Evolutionary conservation across 1,284 basidiomycete genomes (phyloP).

Genomic region (Ganoderma boninense): DNA sequence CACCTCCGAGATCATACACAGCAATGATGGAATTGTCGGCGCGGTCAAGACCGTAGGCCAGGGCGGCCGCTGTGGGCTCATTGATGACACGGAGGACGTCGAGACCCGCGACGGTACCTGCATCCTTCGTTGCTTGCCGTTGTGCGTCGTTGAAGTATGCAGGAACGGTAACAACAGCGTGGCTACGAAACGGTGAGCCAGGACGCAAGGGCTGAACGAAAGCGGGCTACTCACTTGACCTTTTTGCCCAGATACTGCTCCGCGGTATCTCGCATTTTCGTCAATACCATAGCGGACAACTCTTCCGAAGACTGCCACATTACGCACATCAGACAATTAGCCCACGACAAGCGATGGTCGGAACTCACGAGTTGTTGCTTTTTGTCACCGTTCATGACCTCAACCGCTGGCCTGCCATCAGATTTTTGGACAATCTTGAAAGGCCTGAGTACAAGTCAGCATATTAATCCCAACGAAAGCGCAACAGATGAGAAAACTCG

Average conservation of each 20-base stretch:
- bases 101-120: conserved; percentile 96
- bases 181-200: conserved; percentile 47
- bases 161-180: conserved; percentile 93
- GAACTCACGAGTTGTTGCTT: conserved; percentile 64
- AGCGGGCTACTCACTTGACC: conserved; percentile 78
- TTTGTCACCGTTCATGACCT: conserved; percentile 84
- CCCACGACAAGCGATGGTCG: no score
- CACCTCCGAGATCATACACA: conserved; percentile 89
- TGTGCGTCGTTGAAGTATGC: conserved; percentile 99
- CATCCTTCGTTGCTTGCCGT: conserved; percentile 97
- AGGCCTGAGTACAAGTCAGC: conserved; percentile 55
- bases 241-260: conserved; percentile 92
- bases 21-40: conserved; percentile 88
- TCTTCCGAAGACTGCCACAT: conserved; percentile 75
- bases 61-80: conserved; percentile 97
- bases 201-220: not conserved
- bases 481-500: no score
- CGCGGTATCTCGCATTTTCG: conserved; percentile 97
- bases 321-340: no score
- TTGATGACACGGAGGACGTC: conserved; percentile 99
- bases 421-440: conserved; percentile 82
- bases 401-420: conserved; percentile 77
- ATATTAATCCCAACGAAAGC: not conserved
- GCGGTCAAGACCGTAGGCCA: conserved; percentile 95
- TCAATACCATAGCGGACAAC: conserved; percentile 86